Evolutionary conservation across 768 basidiomycete genomes (phyloP), one percentile per base, ranked within the genome.

Genomic region (Hericium alpestre): DNA sequence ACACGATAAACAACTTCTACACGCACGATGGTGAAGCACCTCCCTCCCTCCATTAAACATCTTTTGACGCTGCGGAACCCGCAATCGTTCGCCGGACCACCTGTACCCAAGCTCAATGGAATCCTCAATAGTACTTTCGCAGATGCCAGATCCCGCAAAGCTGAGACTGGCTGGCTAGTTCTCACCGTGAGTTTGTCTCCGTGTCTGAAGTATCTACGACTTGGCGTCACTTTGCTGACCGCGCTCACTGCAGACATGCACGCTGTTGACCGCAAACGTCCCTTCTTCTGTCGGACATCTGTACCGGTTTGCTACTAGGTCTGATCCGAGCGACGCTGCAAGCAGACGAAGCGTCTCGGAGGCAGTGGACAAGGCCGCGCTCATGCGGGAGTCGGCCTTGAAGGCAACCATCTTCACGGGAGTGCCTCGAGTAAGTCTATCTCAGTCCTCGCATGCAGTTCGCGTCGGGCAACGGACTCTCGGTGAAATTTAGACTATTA

Each of bases 341-440:
- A 72, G 79, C 61, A 73, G 73, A 65, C 76, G 67, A 56, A 69
- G 70, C 59, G 60, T 83, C 55, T 68, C 77, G 58, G 80, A 78
- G 58, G 83, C 84, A 53, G 76, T 87, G 58, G 79, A 81, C 70
- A 84, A 78, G 67, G 89, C 88, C 60, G 87, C 90, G 61, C 69
- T 91, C 62, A 93, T 95, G 82, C 79, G 93, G 48, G 93, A 95
- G 74, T 81, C 89, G 32, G 89, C 88, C 32, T 66, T 95, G 68
- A 95, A 95, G 74, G 91, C 90, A 66, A 80, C 83, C 65, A 87
- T 93, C 64, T 93, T 95, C 67, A 82, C 91, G 56, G 90, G 90
- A 48, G 88, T 92, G 55, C 89, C 90, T 63, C 78, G 87, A 69
- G 89, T 90, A 67, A 46, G 63, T 58, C 12, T 43, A 51, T 18